Conservation (phyloP, 2,329 filamentous ascomycete genomes). For the Pezicula radicicola region DNA sequence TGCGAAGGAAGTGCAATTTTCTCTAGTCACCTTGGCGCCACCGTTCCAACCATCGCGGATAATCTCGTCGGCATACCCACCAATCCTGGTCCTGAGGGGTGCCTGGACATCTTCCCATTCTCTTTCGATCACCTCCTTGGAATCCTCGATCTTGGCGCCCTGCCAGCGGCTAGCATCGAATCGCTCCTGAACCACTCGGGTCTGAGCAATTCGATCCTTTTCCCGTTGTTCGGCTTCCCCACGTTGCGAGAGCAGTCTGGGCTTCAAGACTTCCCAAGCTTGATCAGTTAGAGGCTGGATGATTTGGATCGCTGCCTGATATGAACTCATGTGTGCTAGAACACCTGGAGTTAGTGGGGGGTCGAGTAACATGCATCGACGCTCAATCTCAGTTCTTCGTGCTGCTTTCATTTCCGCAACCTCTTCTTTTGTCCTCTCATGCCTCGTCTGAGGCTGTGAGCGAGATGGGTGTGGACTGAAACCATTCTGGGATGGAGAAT, state of each 20-base stretch:
- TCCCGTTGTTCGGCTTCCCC: slow-evolving; percentile 60
- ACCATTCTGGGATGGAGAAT: slow-evolving; percentile 26
- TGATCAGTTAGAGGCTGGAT: slow-evolving; percentile 63
- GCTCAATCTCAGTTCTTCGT: slow-evolving; percentile 69
- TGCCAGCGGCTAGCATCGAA: slow-evolving; percentile 26
- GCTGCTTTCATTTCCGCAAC: slow-evolving; percentile 61
- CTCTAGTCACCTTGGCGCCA: slow-evolving; percentile 59
- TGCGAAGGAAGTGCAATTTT: slow-evolving; percentile 66
- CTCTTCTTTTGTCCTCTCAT: slow-evolving; percentile 58
- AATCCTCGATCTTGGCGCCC: slow-evolving; percentile 38
- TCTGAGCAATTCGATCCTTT: slow-evolving; percentile 33
- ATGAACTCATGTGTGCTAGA: slow-evolving; percentile 68
- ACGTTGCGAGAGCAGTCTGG: slow-evolving; percentile 64
- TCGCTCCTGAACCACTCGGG: slow-evolving; percentile 34
- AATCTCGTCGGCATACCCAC: slow-evolving; percentile 65
- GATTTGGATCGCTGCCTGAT: slow-evolving; percentile 70
- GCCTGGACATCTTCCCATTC: slow-evolving; percentile 71
- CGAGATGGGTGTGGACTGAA: slow-evolving; percentile 21
- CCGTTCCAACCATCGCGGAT: slow-evolving; percentile 64
- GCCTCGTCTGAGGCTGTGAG: slow-evolving; percentile 22
- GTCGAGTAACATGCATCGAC: slow-evolving; percentile 60
- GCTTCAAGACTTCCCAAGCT: slow-evolving; percentile 67
- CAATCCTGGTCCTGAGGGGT: slow-evolving; percentile 63
- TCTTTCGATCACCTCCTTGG: slow-evolving; percentile 59
- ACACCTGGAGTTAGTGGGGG: slow-evolving; percentile 62